Conservation (phyloP, 164 flowering plant genomes). For the Sedum album region DNA sequence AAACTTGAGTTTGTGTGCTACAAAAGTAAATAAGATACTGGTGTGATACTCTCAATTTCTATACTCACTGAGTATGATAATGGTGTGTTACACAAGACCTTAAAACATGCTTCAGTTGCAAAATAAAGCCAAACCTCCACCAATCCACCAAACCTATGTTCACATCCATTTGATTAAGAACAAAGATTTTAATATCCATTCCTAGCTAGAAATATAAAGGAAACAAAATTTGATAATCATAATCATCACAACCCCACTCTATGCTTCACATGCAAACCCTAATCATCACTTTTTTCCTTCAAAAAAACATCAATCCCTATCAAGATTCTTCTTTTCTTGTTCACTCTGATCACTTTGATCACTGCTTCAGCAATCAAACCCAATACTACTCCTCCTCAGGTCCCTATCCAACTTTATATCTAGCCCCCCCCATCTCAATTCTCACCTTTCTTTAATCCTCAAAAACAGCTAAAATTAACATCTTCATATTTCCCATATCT, state of each 20-base stretch:
- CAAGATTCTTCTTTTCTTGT: slow-evolving; percentile 7
- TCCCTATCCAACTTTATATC: slow-evolving; percentile 2
- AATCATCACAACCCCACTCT: background rate
- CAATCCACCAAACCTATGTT: background rate
- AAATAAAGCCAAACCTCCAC: background rate
- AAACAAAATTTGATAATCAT: background rate
- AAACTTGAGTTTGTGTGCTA: background rate
- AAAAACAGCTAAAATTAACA: background rate
- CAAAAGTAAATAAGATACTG: background rate
- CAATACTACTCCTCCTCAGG: background rate
- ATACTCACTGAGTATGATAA: too few species aligned
- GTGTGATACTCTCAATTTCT: too few species aligned
- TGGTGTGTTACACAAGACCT: background rate
- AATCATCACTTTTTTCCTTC: background rate
- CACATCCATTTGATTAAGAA: background rate
- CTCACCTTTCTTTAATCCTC: background rate
- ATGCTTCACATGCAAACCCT: slow-evolving; percentile 1
- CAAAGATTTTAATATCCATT: background rate
- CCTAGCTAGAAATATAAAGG: background rate
- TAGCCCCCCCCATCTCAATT: background rate
- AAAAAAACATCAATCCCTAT: background rate
- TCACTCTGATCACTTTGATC: slow-evolving; percentile 4
- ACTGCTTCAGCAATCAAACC: slow-evolving; percentile 5
- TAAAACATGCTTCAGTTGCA: background rate
- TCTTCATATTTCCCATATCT: background rate